These are phyloP conservation scores for Boletus hoseneyae DNA, from an alignment of 1,284 basidiomycete species.

Conservation along the genomic window DNA sequence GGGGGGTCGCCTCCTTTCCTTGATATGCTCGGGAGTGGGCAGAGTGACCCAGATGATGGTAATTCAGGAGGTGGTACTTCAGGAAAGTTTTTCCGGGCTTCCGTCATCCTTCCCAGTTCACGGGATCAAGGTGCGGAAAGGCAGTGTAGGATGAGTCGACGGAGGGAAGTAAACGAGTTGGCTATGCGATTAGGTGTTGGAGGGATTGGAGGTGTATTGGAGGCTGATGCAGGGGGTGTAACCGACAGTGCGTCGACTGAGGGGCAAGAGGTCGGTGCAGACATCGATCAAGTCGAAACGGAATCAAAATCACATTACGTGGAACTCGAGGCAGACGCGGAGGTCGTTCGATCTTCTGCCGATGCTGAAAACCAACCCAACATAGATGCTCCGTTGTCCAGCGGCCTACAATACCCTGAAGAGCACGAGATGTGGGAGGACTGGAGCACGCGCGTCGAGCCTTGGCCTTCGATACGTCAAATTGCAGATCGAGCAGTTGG, in stretches of 20 bases:
- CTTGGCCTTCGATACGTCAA: constrained; percentile 64
- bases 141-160: constrained; percentile 53
- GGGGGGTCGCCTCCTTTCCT: constrained; percentile 26
- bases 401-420: constrained; percentile 18
- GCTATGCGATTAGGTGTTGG: constrained; percentile 77
- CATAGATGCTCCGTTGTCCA: background rate
- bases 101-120: constrained; percentile 64
- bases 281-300: constrained; percentile 5
- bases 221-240: constrained; percentile 25
- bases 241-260: constrained; percentile 8
- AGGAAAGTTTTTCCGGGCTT: constrained; percentile 63
- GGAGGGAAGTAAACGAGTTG: constrained; percentile 74
- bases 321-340: constrained; percentile 20
- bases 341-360: constrained; percentile 18
- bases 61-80: constrained; percentile 6
- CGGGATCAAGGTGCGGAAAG: constrained; percentile 59
- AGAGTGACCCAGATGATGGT: constrained; percentile 23
- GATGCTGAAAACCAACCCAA: constrained; percentile 5
- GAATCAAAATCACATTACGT: constrained; percentile 1
- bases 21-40: constrained; percentile 24
- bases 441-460: constrained; percentile 66
- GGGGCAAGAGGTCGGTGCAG: constrained; percentile 13
- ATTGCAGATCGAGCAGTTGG: constrained; percentile 74
- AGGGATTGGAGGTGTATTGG: constrained; percentile 67
- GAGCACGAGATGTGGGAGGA: constrained; percentile 59